Evolutionary conservation across 495 filamentous ascomycete genomes (phyloP).

Genomic region (Lophiostoma macrostomum): DNA sequence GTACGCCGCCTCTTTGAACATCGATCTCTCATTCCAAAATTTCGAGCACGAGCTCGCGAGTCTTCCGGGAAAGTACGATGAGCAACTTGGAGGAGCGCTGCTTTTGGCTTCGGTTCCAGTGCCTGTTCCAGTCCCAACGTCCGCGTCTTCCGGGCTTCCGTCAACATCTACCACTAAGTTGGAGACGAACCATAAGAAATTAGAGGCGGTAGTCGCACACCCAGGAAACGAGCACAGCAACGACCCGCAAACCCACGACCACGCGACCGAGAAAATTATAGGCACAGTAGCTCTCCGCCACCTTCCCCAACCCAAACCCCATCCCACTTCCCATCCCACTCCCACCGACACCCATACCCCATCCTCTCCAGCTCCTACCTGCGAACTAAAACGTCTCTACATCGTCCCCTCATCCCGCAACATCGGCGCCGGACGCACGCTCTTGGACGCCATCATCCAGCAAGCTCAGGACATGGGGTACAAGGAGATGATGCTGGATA

Average conservation of each 20-base stretch:
- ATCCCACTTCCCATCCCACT: neutral
- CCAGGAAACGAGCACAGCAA: too few relatives aligned
- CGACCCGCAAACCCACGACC: too few relatives aligned
- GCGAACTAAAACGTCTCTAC: slow-evolving; percentile 63
- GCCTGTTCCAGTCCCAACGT: too few relatives aligned
- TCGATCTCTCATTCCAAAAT: slow-evolving; percentile 59
- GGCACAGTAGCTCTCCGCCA: neutral
- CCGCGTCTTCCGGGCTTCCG: too few relatives aligned
- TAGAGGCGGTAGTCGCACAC: too few relatives aligned
- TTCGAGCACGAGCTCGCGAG: slow-evolving; percentile 52
- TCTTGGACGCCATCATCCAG: slow-evolving; percentile 47
- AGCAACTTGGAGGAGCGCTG: slow-evolving; percentile 44
- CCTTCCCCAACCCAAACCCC: neutral
- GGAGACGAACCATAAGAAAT: too few relatives aligned
- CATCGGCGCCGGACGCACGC: slow-evolving; percentile 46
- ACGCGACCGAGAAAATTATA: too few relatives aligned
- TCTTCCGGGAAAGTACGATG: slow-evolving; percentile 55
- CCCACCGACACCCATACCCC: neutral
- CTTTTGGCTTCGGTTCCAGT: slow-evolving; percentile 50
- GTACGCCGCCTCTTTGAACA: slow-evolving; percentile 51
- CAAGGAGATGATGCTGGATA: slow-evolving; percentile 56
- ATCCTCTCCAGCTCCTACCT: slow-evolving; percentile 40
- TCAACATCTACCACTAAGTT: too few relatives aligned
- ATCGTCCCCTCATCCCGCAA: slow-evolving; percentile 48
- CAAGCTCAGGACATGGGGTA: slow-evolving; percentile 51